Evolutionary conservation across 1,284 basidiomycete genomes (phyloP), one percentile per base, ranked within the genome.

Genomic region (Ganoderma leucocontextum): DNA sequence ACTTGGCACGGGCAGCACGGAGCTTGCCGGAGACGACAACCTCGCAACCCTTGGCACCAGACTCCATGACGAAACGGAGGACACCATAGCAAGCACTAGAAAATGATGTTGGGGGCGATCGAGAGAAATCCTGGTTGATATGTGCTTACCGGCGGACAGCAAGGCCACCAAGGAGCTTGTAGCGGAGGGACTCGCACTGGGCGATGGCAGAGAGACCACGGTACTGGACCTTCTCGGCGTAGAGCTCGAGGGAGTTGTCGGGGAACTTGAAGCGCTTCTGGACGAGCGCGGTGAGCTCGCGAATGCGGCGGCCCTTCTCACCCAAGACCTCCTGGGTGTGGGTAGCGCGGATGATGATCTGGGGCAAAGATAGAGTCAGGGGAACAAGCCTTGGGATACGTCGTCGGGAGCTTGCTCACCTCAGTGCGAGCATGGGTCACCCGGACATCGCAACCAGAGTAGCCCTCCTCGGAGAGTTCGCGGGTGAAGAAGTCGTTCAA

Each of bases 181-280:
- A 99, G 77, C 97, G 89, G 82, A 99, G 89, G 77, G 93, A 95
- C 89, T 99, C 98, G 86, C 97, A 99, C 84, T 99, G 98, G 58
- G 98, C 97, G 78, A 98, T 94, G 73, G 98, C 98, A 79, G 97
- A 98, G 68, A 99, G 92, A 84, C 98, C 98, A 84, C 98, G 95
- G 89, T 95, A 94, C 85, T 98, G 96, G 73, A 99, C 98, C 87
- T 99, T 99, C 88, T 99, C 98, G 76, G 97, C 98, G 85, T 98
- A 99, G 74, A 99, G 91, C 84, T 99, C 98, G 76, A 99, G 93
- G 62, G 96, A 95, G 86, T 97, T 97, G 83, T 99, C 98, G 75
- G 97, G 94, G 92, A 99, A 99, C 84, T 96, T 97, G 94, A 99
- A 99, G 78, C 98, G 94, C 86, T 99, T 99, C 87, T 97, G 96